A percentile compares a stretch with the other conserved stretches of the same genome.
These are phyloP conservation scores for Triticum aestivum DNA, from an alignment of 176 grass and related monocot species.

Conservation along the genomic window DNA sequence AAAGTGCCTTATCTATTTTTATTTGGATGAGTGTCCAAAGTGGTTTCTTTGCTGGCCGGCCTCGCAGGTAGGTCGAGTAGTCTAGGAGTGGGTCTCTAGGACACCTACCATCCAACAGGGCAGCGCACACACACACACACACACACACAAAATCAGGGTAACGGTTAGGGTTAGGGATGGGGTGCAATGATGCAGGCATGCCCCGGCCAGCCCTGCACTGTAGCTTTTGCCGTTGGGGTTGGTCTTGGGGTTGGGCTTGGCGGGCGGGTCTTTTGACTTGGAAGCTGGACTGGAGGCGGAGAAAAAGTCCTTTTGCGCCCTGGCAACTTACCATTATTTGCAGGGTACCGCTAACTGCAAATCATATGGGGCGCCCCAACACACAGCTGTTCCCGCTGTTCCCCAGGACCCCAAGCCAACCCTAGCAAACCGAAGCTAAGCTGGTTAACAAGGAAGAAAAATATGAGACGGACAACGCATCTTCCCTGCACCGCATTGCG, in stretches of 20 bases:
- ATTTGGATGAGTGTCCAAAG: not conserved
- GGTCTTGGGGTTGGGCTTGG: not conserved
- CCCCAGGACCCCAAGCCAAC: conserved; percentile 32
- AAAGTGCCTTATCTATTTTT: not conserved
- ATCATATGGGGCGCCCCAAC: conserved; percentile 20
- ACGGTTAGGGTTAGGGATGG: not conserved
- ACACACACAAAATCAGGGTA: too few relatives aligned
- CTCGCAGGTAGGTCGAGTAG: conserved; percentile 22
- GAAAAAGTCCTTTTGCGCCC: conserved; percentile 19
- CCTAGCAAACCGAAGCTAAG: not conserved
- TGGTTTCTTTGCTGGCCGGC: not conserved
- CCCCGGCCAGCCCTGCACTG: not conserved
- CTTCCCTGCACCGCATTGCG: conserved; percentile 6
- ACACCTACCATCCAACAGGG: conserved; percentile 20
- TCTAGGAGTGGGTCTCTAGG: not conserved
- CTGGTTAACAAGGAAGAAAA: not conserved
- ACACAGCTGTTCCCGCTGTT: conserved; percentile 53
- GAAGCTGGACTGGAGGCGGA: not conserved
- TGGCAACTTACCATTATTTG: conserved; percentile 31
- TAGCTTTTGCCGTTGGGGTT: not conserved
- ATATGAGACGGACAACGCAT: conserved; percentile 15
- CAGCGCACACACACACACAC: too few relatives aligned
- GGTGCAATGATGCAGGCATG: conserved; percentile 40
- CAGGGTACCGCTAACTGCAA: not conserved
- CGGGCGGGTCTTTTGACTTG: conserved; percentile 52